phyloP scores from a whole-genome alignment of 768 basidiomycete species.

The Termitomyces sp. region DNA sequence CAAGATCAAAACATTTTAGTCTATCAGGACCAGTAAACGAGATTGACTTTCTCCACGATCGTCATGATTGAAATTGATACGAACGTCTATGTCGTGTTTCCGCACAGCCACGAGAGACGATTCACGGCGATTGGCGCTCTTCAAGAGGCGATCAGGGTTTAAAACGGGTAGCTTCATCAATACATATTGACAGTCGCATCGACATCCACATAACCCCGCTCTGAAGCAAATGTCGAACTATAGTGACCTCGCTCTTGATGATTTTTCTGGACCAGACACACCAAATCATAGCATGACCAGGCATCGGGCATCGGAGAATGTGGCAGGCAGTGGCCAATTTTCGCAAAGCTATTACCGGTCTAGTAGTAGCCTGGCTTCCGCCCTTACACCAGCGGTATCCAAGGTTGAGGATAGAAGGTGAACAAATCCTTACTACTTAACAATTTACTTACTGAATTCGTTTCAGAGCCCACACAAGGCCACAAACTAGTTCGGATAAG shows the following conservation, averaged over 20 bases:
- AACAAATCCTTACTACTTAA: background rate
- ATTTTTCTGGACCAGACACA: background rate
- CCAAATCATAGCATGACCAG: background rate
- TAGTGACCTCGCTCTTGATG: background rate
- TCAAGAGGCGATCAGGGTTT: background rate
- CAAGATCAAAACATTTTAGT: background rate
- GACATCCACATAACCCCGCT: background rate
- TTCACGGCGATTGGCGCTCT: background rate
- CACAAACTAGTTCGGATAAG: background rate
- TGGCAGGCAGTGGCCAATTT: background rate
- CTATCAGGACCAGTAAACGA: background rate
- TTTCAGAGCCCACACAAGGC: background rate
- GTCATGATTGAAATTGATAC: background rate
- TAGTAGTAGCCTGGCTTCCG: constrained; percentile 6
- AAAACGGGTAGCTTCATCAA: background rate
- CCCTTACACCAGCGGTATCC: background rate
- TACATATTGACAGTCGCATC: background rate
- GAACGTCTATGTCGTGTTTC: background rate
- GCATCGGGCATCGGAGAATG: background rate
- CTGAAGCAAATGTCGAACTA: constrained; percentile 3
- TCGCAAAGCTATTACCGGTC: constrained; percentile 3
- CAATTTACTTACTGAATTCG: background rate
- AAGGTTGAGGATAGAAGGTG: background rate
- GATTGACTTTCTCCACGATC: constrained; percentile 2
- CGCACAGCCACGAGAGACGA: background rate